phyloP scores from a whole-genome alignment of 2,329 filamentous ascomycete genomes.

The Penicillium sp. region DNA sequence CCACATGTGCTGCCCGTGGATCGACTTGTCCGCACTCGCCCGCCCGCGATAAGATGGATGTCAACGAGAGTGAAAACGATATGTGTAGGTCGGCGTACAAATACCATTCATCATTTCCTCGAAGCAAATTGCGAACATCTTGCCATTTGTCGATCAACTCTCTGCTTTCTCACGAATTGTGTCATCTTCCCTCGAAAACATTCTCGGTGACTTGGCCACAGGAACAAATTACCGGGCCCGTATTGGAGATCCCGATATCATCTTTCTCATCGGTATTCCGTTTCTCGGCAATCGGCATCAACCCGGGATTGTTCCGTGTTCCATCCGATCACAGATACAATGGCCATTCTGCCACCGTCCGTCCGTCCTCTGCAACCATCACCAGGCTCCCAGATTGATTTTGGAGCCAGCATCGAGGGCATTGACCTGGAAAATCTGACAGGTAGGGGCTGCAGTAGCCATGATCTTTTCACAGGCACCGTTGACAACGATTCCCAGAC shows the following conservation, averaged over 20 bases:
- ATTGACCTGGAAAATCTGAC: conserved; percentile 57
- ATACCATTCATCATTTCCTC: no score
- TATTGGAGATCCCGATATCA: conserved; percentile 10
- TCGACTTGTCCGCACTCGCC: conserved; percentile 11
- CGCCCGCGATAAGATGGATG: conserved; percentile 8
- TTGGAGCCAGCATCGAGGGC: conserved; percentile 56
- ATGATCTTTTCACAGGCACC: no score
- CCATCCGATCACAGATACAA: not conserved
- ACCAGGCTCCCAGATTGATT: conserved; percentile 43
- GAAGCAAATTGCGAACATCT: no score
- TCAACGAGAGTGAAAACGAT: not conserved
- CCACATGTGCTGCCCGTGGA: not conserved
- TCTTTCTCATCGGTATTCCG: not conserved
- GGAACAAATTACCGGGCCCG: not conserved
- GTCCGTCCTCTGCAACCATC: conserved; percentile 22
- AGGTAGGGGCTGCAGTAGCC: conserved; percentile 41
- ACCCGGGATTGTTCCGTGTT: no score
- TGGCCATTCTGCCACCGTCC: conserved; percentile 12
- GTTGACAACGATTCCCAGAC: conserved; percentile 40
- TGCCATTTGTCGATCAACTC: no score
- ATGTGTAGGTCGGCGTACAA: no score
- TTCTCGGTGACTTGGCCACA: not conserved
- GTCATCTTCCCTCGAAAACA: no score
- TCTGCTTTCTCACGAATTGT: no score
- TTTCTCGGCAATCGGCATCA: not conserved